Percentiles rank a stretch among this genome's conserved stretches.
phyloP scores from a whole-genome alignment of 345 rosid species.

The Erysimum cheiranthoides region DNA sequence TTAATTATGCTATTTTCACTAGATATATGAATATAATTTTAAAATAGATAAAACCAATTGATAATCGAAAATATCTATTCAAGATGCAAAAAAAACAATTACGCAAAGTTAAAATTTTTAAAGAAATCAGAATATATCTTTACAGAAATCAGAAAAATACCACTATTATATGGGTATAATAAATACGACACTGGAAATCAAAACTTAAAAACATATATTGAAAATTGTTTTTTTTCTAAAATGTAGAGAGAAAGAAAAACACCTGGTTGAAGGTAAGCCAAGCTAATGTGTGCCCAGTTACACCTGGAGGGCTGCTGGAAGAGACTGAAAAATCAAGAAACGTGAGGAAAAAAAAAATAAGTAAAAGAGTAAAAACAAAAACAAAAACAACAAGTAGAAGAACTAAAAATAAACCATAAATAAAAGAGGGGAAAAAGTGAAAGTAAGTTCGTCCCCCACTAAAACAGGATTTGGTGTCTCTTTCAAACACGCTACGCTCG shows the following conservation, averaged over 20 bases:
- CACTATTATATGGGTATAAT: background rate
- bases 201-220: background rate
- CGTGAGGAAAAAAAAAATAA: background rate
- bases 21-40: too few relatives aligned
- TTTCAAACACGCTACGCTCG: slow-evolving; percentile 43
- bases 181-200: background rate
- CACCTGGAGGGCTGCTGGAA: slow-evolving; percentile 45
- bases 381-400: background rate
- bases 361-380: background rate
- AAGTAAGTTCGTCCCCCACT: slow-evolving; percentile 28
- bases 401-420: background rate
- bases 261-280: slow-evolving; percentile 40
- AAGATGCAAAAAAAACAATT: too few relatives aligned
- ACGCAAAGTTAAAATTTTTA: too few relatives aligned
- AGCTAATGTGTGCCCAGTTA: slow-evolving; percentile 32
- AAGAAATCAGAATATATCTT: too few relatives aligned
- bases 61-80: too few relatives aligned
- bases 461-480: slow-evolving; percentile 37
- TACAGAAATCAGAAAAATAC: too few relatives aligned
- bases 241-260: background rate
- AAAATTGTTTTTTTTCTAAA: background rate
- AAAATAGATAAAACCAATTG: too few relatives aligned
- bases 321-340: slow-evolving; percentile 21
- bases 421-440: slow-evolving; percentile 19
- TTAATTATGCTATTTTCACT: too few relatives aligned